Evolutionary conservation across 331 rosid genomes (phyloP).

Genomic region (Malus hybrid): DNA sequence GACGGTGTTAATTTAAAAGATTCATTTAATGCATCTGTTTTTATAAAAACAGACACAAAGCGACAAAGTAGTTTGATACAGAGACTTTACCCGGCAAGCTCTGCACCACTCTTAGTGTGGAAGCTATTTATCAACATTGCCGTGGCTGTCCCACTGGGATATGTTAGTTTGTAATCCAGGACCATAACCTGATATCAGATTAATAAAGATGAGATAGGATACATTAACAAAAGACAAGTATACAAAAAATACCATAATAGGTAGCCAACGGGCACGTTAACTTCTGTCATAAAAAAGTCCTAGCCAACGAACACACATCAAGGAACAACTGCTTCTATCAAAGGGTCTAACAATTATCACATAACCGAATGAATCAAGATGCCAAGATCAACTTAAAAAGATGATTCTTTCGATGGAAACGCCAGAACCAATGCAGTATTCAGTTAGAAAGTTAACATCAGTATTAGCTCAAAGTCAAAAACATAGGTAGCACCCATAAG

Average conservation of each 20-base stretch:
- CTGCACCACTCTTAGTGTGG: constrained; percentile 83
- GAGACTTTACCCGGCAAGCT: constrained; percentile 70
- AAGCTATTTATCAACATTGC: constrained; percentile 95
- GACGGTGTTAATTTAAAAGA: background rate
- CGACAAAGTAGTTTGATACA: background rate
- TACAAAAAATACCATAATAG: background rate
- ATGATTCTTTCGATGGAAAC: background rate
- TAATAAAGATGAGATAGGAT: constrained; percentile 3
- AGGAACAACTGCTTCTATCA: background rate
- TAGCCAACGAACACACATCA: background rate
- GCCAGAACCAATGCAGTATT: background rate
- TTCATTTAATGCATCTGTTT: background rate
- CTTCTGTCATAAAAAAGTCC: background rate
- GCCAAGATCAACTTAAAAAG: background rate
- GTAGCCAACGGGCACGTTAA: background rate
- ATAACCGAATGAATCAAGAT: background rate
- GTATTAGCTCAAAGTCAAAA: background rate
- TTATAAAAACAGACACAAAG: background rate
- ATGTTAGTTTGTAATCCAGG: constrained; percentile 89
- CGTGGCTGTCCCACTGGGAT: constrained; percentile 97
- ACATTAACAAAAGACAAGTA: background rate
- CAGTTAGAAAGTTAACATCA: background rate
- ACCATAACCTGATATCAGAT: constrained; percentile 73
- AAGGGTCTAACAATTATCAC: background rate
- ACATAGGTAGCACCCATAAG: background rate